Conservation (phyloP, 176 grass and related monocot species). For the Coix lacrymajobi region DNA sequence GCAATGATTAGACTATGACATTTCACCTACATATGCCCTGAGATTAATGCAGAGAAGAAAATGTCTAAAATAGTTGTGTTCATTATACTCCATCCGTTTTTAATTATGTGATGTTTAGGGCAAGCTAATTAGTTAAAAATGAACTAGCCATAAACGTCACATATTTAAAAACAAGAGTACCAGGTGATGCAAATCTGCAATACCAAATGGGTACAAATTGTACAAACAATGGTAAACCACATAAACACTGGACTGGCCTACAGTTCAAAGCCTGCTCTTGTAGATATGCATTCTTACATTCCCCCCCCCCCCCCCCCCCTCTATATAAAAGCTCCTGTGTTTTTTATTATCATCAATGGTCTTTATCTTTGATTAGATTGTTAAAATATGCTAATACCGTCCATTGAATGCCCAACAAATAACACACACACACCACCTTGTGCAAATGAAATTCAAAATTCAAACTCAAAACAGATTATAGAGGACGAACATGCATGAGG, state of each 20-base stretch:
- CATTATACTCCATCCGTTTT: not conserved
- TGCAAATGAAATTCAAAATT: not conserved
- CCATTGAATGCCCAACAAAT: not conserved
- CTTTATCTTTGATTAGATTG: not conserved
- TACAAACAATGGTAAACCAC: not conserved
- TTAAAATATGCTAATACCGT: not conserved
- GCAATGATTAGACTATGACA: conserved; percentile 86
- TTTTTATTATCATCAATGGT: not conserved
- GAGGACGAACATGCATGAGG: not conserved
- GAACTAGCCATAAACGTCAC: no score
- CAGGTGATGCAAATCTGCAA: not conserved
- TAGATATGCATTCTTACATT: not conserved
- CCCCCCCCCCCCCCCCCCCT: not conserved
- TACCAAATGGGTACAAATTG: not conserved
- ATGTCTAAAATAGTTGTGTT: not conserved
- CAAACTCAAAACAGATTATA: not conserved
- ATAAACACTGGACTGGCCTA: not conserved
- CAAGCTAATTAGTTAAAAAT: no score
- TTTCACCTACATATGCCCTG: conserved; percentile 58
- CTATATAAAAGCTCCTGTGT: not conserved
- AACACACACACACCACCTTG: not conserved
- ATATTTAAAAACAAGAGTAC: no score
- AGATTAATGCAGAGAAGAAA: conserved; percentile 21
- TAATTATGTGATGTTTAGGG: not conserved
- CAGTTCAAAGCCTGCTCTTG: not conserved